Percentiles rank a stretch among this genome's conserved stretches.
These are phyloP conservation scores for Citrus cavaleriei DNA, from an alignment of 345 rosid species.

Conservation along the genomic window DNA sequence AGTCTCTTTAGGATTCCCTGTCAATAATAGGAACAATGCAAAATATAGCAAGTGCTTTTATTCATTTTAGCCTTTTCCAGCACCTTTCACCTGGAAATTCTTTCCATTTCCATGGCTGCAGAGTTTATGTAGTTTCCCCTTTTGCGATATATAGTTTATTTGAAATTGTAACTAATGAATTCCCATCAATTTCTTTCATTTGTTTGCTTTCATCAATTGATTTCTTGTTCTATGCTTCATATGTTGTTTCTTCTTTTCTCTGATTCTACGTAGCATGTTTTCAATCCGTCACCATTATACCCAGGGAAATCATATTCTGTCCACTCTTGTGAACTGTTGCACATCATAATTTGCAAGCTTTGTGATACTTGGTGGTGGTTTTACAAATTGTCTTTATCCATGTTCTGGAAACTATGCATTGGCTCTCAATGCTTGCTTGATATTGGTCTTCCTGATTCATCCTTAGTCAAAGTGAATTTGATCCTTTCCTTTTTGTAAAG, in stretches of 20 bases:
- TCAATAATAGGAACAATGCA: neutral
- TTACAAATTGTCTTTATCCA: neutral
- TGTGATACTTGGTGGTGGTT: neutral
- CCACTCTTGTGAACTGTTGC: neutral
- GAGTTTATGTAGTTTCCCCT: neutral
- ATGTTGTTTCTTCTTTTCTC: neutral
- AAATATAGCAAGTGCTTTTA: neutral
- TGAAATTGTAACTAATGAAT: neutral
- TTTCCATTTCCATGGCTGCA: neutral
- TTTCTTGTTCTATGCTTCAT: neutral
- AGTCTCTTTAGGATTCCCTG: neutral
- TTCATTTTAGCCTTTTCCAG: neutral
- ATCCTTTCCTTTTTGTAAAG: neutral
- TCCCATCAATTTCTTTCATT: neutral
- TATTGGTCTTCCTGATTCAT: neutral
- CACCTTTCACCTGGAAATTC: neutral
- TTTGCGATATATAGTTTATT: neutral
- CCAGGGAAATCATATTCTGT: neutral
- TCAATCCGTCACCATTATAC: neutral
- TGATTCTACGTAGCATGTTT: neutral
- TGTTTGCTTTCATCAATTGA: neutral
- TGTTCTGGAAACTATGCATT: neutral
- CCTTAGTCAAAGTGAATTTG: neutral
- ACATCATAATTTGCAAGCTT: neutral
- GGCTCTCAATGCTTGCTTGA: neutral